A percentile compares a stretch with the other conserved stretches of the same genome.
phyloP scores from a whole-genome alignment of 164 flowering plant genomes.

The Cinnamomum micranthum region DNA sequence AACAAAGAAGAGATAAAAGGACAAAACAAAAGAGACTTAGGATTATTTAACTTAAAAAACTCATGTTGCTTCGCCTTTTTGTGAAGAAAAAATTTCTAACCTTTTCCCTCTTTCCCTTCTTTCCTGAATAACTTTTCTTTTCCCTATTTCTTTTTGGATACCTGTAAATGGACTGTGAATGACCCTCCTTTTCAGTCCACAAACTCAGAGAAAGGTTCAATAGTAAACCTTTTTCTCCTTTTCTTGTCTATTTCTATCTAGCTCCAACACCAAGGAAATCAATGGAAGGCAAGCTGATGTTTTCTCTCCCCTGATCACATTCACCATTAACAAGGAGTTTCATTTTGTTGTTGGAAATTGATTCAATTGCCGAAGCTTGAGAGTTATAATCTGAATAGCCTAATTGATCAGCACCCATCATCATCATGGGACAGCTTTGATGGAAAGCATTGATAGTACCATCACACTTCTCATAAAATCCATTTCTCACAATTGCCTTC shows the following conservation, averaged over 20 bases:
- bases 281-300: constrained; percentile 33
- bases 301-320: constrained; percentile 15
- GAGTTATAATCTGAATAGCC: constrained; percentile 41
- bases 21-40: not conserved
- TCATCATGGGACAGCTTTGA: constrained; percentile 1
- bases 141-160: constrained; percentile 4
- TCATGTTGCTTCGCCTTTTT: not conserved
- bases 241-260: constrained; percentile 11
- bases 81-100: constrained; percentile 1
- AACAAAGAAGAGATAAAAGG: not conserved
- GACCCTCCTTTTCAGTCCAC: not conserved
- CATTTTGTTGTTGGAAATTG: constrained; percentile 25
- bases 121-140: constrained; percentile 2
- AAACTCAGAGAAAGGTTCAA: not conserved
- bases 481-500: constrained; percentile 10
- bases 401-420: constrained; percentile 15
- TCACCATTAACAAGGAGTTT: constrained; percentile 20
- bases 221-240: not conserved
- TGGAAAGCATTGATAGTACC: constrained; percentile 15
- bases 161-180: constrained; percentile 12
- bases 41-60: not conserved
- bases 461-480: constrained; percentile 11
- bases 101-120: not conserved
- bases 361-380: constrained; percentile 37
- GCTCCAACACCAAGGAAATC: constrained; percentile 67